Percentiles rank a stretch among this genome's conserved stretches.
Conservation (phyloP, 768 basidiomycete genomes). For the Leucosporidium creatinivorum region DNA sequence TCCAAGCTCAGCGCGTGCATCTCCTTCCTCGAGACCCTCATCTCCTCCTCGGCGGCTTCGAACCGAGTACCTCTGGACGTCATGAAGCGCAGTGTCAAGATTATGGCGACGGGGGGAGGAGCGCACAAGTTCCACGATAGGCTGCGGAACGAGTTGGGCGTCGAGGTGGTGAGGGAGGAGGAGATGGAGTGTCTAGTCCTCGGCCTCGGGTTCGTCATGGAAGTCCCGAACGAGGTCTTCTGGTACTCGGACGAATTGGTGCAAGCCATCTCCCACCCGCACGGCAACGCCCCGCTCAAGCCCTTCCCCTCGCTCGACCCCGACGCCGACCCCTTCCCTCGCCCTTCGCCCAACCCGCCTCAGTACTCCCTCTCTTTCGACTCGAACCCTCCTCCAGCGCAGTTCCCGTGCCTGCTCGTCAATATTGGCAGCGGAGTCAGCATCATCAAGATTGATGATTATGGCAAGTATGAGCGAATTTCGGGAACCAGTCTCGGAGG, state of each 20-base stretch:
- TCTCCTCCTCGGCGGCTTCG: conserved; percentile 71
- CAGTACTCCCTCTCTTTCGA: conserved; percentile 83
- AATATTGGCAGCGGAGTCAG: conserved; percentile 98
- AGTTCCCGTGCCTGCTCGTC: conserved; percentile 89
- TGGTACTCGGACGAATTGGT: conserved; percentile 98
- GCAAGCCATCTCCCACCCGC: conserved; percentile 50
- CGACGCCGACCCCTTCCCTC: conserved; percentile 51
- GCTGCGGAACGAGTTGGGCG: conserved; percentile 62
- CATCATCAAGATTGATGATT: conserved; percentile 92
- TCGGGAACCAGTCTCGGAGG: conserved; percentile 96
- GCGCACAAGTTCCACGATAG: conserved; percentile 88
- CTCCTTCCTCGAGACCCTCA: conserved; percentile 75
- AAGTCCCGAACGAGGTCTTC: conserved; percentile 95
- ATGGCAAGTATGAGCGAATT: conserved; percentile 90
- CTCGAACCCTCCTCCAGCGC: conserved; percentile 62
- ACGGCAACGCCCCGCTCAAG: conserved; percentile 7
- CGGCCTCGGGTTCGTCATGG: conserved; percentile 88
- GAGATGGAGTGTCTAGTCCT: conserved; percentile 99
- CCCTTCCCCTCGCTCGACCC: conserved; percentile 5
- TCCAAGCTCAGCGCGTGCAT: conserved; percentile 76
- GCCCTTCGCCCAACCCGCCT: conserved; percentile 86
- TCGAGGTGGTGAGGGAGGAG: conserved; percentile 84
- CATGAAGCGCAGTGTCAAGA: conserved; percentile 88
- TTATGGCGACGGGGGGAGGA: conserved; percentile 96
- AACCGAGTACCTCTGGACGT: conserved; percentile 76